Conservation (phyloP, 2,329 filamentous ascomycete species). For the Xylariaceae sp. region DNA sequence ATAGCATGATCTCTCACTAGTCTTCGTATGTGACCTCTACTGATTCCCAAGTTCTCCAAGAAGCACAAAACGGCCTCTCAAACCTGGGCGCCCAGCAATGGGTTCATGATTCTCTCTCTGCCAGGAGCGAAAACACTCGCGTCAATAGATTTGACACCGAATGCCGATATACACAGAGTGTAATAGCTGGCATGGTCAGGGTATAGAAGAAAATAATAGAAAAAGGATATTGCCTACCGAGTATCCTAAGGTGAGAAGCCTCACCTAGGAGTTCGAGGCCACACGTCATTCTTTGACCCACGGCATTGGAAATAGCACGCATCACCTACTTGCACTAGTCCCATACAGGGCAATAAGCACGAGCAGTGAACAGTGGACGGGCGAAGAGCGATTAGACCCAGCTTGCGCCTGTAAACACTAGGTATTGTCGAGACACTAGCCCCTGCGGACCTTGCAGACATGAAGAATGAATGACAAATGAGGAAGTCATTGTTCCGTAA, state of each 20-base stretch:
- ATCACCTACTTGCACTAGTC: neutral
- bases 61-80: constrained; percentile 53
- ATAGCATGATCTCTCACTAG: neutral
- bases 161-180: constrained; percentile 45
- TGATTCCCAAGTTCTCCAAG: constrained; percentile 54
- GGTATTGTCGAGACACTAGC: neutral
- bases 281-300: neutral
- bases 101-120: constrained; percentile 46
- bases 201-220: neutral
- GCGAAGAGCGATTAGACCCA: neutral
- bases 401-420: neutral
- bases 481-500: neutral
- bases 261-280: neutral
- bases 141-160: constrained; percentile 44
- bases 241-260: neutral
- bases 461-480: constrained; percentile 6
- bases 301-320: neutral
- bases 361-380: neutral
- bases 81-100: constrained; percentile 55
- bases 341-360: neutral
- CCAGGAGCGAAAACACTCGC: constrained; percentile 54
- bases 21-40: constrained; percentile 50
- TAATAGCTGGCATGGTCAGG: constrained; percentile 30
- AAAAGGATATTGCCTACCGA: neutral
- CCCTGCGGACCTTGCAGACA: constrained; percentile 9